A percentile compares a stretch with the other conserved stretches of the same genome.
phyloP scores from a whole-genome alignment of 208 protist genomes.

The Leishmania braziliensis region DNA sequence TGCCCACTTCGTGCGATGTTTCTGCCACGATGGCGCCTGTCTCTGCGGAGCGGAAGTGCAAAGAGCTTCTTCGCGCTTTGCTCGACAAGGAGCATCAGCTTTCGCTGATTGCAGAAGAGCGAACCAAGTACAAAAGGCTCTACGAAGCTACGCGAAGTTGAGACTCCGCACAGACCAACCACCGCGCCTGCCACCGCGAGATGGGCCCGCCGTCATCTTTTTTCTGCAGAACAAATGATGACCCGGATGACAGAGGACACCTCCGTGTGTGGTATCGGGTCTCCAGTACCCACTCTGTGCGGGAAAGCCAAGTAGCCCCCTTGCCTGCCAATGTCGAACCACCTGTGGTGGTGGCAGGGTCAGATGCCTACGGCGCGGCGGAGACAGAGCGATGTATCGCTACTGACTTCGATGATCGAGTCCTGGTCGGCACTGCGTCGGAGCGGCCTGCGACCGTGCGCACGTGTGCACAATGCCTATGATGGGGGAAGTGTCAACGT shows the following conservation, averaged over 20 bases:
- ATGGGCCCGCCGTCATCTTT: background rate
- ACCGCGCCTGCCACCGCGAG: background rate
- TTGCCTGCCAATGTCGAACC: background rate
- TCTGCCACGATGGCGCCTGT: background rate
- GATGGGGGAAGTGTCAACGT: background rate
- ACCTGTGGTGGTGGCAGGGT: background rate
- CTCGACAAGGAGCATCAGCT: conserved; percentile 79
- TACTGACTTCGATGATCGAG: background rate
- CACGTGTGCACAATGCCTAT: background rate
- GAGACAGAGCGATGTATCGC: background rate
- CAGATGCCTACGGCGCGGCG: no score
- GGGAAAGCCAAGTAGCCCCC: background rate
- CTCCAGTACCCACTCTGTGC: background rate
- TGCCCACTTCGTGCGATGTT: background rate
- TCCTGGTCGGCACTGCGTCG: background rate
- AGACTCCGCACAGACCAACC: background rate
- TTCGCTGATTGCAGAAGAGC: conserved; percentile 46
- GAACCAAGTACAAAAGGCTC: conserved; percentile 26
- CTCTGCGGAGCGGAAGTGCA: conserved; percentile 29
- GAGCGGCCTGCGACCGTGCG: background rate
- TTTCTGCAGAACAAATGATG: background rate
- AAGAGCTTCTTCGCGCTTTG: conserved; percentile 68
- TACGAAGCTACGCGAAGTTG: conserved; percentile 13
- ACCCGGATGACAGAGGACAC: background rate
- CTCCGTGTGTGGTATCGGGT: background rate